Evolutionary conservation across 2,329 filamentous ascomycete species (phyloP).

Genomic region (Helotiales sp.): DNA sequence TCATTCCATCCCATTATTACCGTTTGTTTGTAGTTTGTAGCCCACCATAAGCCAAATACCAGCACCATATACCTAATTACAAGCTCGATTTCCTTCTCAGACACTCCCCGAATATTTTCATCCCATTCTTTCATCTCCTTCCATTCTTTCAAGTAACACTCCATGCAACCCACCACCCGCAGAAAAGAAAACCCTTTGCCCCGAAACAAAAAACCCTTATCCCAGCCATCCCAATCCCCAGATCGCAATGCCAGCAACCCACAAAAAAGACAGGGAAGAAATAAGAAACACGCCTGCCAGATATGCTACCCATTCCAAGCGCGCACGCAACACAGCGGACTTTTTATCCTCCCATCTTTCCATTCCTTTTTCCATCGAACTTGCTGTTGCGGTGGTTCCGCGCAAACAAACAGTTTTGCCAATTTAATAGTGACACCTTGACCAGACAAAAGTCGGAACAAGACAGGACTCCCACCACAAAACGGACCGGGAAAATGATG

Average conservation of each 20-base stretch:
- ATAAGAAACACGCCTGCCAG: slow-evolving; percentile 18
- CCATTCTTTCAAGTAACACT: background rate
- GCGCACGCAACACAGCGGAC: background rate
- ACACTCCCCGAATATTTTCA: background rate
- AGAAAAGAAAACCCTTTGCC: background rate
- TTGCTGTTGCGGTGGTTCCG: background rate
- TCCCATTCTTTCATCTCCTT: background rate
- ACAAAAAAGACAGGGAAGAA: background rate
- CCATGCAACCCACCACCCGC: no score
- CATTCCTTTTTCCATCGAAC: background rate
- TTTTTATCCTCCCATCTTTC: background rate
- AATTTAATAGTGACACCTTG: background rate
- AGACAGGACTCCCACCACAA: background rate
- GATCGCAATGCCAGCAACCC: slow-evolving; percentile 7
- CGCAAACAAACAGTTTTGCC: background rate
- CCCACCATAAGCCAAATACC: no score
- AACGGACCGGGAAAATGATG: slow-evolving; percentile 1
- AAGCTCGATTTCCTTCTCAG: background rate
- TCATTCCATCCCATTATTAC: slow-evolving; percentile 6
- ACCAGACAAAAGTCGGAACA: background rate
- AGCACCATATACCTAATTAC: slow-evolving; percentile 4
- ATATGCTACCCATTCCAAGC: slow-evolving; percentile 10
- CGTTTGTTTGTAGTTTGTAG: background rate
- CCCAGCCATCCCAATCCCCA: slow-evolving; percentile 2
- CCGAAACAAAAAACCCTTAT: background rate